Base-by-base conservation (phyloP, 148 eudicot genomes). In the Chenopodium berlandieri region DNA sequence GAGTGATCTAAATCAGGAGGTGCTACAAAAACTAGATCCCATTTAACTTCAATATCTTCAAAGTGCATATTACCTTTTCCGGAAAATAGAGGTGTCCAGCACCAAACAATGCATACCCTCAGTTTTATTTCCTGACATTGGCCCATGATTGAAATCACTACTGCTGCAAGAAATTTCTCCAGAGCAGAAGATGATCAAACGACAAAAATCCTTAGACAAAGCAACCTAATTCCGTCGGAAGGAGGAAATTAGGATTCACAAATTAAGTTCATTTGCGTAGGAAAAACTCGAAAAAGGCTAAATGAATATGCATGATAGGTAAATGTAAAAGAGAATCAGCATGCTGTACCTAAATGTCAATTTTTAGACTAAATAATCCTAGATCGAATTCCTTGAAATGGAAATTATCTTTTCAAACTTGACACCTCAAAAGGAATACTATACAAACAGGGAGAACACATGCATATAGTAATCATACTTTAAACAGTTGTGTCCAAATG, bases 191-290 rank as follows among this genome's bases (percentile, higher is more conserved):
- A 90, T 88, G 82, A 86, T 84, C 82, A 94, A 82, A 86, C 91
- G 94, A 89, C 94, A 87, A 84, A 96, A 89, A 87, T 96, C 98
- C 86, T 90, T 92, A 34, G 95, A 93, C 89, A 96, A 86, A 78
- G 95, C 93, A 89, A 94, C 91, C 99, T 95, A 78, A 80, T 50
- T 40, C 77, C 74, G 73, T 31, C 68, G 37, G 63, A 70, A 40
- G 27, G 50, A 31, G 14, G 60, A 30, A 32, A 64, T 30, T 14
- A 70, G 10, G n/a, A 44, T 56, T 27, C 76, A 79, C 46, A 75
- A 34, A n/a, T 73, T 37, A 56, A 23, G 76, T 48, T 16, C 12
- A 50, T 78, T n/a, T 66, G 44, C 6, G 64, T 10, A 32, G 25
- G 44, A 20, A 9, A 27, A 78, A 23, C 73, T 64, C 76, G 30